A percentile compares a stretch with the other conserved stretches of the same genome.
Conservation (phyloP, 768 basidiomycete genomes). For the Phlegmacium glaucopus region DNA sequence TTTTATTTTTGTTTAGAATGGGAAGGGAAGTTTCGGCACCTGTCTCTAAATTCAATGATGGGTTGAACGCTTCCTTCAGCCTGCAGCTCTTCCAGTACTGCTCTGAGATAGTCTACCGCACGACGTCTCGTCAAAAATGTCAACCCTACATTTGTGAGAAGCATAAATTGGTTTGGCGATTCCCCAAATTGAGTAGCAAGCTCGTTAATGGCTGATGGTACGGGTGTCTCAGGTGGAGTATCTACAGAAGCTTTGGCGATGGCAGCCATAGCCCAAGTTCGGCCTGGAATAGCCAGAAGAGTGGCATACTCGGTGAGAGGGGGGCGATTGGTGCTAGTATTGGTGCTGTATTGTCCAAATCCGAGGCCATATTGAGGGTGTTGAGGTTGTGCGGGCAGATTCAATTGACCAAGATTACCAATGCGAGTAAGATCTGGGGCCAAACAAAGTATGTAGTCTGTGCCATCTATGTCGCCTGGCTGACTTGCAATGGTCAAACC, state of each 20-base stretch:
- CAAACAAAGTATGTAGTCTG: conserved; percentile 71
- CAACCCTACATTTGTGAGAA: conserved; percentile 84
- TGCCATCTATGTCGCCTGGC: conserved; percentile 68
- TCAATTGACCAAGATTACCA: conserved; percentile 65
- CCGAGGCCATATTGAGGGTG: conserved; percentile 37
- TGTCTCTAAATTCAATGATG: conserved; percentile 81
- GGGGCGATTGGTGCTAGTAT: conserved; percentile 41
- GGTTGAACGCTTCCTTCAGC: conserved; percentile 72
- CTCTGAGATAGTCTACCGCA: conserved; percentile 80
- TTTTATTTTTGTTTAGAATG: conserved; percentile 2
- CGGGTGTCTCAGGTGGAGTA: conserved; percentile 38
- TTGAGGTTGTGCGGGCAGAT: conserved; percentile 40
- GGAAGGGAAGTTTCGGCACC: conserved; percentile 36
- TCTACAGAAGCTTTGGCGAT: conserved; percentile 33
- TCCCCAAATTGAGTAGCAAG: conserved; percentile 80
- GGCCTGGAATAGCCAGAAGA: conserved; percentile 73
- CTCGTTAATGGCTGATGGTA: conserved; percentile 69
- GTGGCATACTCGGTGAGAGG: conserved; percentile 77
- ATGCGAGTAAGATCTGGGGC: conserved; percentile 75
- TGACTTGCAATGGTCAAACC: conserved; percentile 73
- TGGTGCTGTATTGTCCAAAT: conserved; percentile 32
- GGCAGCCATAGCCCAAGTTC: conserved; percentile 80
- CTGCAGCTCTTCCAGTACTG: conserved; percentile 79
- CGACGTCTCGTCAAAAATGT: conserved; percentile 79
- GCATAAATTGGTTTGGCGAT: conserved; percentile 74